Evolutionary conservation across 2,329 filamentous ascomycete species (phyloP).

Genomic region (Exophiala bonariae): DNA sequence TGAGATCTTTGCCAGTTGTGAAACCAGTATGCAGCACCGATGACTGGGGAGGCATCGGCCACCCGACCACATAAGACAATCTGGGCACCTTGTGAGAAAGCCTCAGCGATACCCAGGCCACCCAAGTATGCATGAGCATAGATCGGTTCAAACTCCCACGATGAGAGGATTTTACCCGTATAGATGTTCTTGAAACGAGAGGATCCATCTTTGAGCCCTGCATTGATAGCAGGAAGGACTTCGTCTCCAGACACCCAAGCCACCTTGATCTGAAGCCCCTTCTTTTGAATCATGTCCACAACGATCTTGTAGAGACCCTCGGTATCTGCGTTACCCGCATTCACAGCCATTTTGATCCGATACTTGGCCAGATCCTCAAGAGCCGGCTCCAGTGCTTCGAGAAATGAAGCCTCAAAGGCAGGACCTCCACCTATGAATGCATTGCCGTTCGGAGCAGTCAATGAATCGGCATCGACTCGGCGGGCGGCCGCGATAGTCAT

Average conservation of each 20-base stretch:
- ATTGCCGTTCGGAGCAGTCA: conserved; percentile 14
- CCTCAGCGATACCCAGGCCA: conserved; percentile 40
- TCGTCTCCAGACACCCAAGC: conserved; percentile 52
- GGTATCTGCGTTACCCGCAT: conserved; percentile 46
- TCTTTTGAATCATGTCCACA: conserved; percentile 36
- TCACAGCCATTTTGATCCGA: conserved; percentile 45
- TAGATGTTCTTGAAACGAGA: conserved; percentile 43
- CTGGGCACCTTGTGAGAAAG: conserved; percentile 42
- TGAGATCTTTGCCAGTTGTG: conserved; percentile 42
- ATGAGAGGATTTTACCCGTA: conserved; percentile 35
- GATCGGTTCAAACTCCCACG: conserved; percentile 39
- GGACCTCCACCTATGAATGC: conserved; percentile 30
- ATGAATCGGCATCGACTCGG: conserved; percentile 35
- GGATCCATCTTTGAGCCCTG: conserved; percentile 32
- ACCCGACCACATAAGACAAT: conserved; percentile 48
- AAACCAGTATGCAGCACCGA: conserved; percentile 44
- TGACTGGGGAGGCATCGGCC: conserved; percentile 45
- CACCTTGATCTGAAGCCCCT: conserved; percentile 44
- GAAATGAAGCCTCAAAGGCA: conserved; percentile 54
- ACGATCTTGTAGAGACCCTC: conserved; percentile 42
- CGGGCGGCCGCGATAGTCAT: conserved; percentile 47
- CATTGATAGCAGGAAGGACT: conserved; percentile 37
- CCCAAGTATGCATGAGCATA: conserved; percentile 39
- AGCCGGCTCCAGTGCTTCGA: conserved; percentile 48
- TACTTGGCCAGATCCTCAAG: conserved; percentile 40